These are phyloP conservation scores for Linum lewisii DNA, from an alignment of 345 rosid species.

Conservation along the genomic window DNA sequence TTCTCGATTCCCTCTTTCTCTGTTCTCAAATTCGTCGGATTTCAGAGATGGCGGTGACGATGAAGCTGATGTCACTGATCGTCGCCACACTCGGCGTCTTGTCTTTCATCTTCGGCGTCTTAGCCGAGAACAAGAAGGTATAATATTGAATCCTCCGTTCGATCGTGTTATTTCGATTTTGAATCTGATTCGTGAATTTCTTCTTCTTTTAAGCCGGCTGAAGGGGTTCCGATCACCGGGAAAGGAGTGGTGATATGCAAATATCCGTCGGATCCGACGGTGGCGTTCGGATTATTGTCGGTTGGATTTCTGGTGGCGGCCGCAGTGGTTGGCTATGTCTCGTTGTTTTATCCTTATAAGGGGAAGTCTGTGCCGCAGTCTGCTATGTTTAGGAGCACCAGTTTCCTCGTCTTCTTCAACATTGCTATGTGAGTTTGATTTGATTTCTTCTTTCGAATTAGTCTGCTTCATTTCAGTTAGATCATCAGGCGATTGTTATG, in stretches of 20 bases:
- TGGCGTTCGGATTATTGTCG: conserved; percentile 19
- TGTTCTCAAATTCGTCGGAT: not conserved
- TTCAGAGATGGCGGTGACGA: conserved; percentile 16
- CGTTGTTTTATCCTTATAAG: conserved; percentile 20
- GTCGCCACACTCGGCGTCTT: conserved; percentile 13
- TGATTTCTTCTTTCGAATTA: not conserved
- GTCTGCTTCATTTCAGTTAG: not conserved
- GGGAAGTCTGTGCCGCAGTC: conserved; percentile 18
- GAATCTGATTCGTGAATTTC: not conserved
- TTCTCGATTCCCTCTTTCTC: not conserved
- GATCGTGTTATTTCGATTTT: not conserved
- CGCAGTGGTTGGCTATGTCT: conserved; percentile 7
- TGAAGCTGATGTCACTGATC: conserved; percentile 12
- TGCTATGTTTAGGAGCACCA: conserved; percentile 15
- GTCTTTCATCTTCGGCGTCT: conserved; percentile 16
- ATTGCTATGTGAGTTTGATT: not conserved
- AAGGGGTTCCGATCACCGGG: conserved; percentile 9
- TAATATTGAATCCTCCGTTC: not conserved
- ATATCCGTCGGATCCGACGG: conserved; percentile 22
- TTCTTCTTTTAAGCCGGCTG: conserved; percentile 16
- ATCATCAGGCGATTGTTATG: not conserved
- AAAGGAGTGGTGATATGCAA: conserved; percentile 17
- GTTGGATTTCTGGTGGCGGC: conserved; percentile 14
- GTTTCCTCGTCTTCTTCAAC: conserved; percentile 19
- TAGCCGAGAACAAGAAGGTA: conserved; percentile 23